A percentile compares a stretch with the other conserved stretches of the same genome.
phyloP scores from a whole-genome alignment of 139 green algal species.

The Klebsormidium nitens region DNA sequence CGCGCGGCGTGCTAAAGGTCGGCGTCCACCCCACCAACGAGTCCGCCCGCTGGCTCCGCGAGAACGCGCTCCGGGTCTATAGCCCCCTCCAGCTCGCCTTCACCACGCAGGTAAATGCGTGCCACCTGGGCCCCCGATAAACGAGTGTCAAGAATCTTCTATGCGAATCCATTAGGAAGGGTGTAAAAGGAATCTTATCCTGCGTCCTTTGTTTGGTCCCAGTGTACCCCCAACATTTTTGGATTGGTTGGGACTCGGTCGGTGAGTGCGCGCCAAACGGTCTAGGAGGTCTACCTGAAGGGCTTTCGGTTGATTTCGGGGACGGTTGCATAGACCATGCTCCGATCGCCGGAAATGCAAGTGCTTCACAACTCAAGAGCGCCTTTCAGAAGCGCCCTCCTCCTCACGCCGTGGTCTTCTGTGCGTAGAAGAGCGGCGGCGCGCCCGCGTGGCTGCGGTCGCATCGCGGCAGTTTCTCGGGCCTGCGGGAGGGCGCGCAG shows the following conservation, averaged over 20 bases:
- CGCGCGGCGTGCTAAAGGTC: conserved; percentile 20
- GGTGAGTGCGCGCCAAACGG: not conserved
- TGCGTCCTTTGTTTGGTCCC: too few relatives aligned
- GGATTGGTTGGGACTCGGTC: not conserved
- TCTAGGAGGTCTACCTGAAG: conserved; percentile 2
- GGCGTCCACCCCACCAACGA: not conserved
- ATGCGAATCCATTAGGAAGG: too few relatives aligned
- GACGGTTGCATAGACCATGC: too few relatives aligned
- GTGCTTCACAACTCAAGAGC: too few relatives aligned
- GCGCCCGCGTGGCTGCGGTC: not conserved
- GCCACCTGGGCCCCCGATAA: too few relatives aligned
- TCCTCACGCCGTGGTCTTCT: conserved; percentile 4
- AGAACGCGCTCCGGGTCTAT: conserved; percentile 11
- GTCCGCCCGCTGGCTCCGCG: conserved; percentile 15
- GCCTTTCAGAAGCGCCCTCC: too few relatives aligned
- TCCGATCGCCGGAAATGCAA: too few relatives aligned
- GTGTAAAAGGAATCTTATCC: too few relatives aligned
- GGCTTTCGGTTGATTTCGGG: too few relatives aligned
- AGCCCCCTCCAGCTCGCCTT: conserved; percentile 20
- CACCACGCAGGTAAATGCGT: conserved; percentile 1
- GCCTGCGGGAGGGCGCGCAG: not conserved
- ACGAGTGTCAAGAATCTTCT: too few relatives aligned
- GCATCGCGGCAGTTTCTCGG: not conserved
- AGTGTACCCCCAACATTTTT: not conserved
- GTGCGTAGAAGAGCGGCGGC: not conserved